Percentiles rank a stretch among this genome's conserved stretches.
phyloP scores from a whole-genome alignment of 2,329 filamentous ascomycete species.

The Venturia carpophila region DNA sequence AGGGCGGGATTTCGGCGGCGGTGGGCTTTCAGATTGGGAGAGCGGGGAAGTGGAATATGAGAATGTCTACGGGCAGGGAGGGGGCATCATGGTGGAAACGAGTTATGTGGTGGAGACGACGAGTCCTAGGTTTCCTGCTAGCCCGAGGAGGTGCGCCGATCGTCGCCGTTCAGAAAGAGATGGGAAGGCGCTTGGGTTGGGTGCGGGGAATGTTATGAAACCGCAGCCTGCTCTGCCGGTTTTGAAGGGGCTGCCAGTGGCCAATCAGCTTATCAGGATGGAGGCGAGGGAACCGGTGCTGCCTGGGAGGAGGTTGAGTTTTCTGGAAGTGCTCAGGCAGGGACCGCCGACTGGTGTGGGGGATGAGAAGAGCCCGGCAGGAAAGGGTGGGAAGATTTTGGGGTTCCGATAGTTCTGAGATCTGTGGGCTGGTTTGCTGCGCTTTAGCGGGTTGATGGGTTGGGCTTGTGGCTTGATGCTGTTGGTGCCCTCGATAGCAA shows the following conservation, averaged over 20 bases:
- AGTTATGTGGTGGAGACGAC: conserved; percentile 1
- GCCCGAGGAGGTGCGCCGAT: background rate
- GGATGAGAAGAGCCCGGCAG: too few species aligned
- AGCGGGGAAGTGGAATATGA: background rate
- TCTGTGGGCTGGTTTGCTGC: background rate
- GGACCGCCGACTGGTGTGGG: background rate
- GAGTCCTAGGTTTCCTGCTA: background rate
- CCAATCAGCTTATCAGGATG: background rate
- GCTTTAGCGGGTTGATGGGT: background rate
- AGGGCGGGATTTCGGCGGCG: background rate
- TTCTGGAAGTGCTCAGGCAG: conserved; percentile 2
- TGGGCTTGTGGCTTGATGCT: background rate
- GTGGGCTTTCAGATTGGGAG: background rate
- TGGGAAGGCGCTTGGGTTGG: background rate
- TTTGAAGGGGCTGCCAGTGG: background rate
- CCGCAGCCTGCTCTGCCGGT: background rate
- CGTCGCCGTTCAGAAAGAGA: too few species aligned
- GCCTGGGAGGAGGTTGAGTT: background rate
- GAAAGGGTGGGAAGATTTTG: background rate
- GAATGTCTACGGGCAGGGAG: background rate
- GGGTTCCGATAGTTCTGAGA: background rate
- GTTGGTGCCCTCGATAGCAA: background rate
- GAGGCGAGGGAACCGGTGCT: background rate
- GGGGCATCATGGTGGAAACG: background rate
- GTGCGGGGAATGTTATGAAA: background rate